Evolutionary conservation across 805 yeast species (phyloP).

Genomic region (Debaryomyces hansenii): DNA sequence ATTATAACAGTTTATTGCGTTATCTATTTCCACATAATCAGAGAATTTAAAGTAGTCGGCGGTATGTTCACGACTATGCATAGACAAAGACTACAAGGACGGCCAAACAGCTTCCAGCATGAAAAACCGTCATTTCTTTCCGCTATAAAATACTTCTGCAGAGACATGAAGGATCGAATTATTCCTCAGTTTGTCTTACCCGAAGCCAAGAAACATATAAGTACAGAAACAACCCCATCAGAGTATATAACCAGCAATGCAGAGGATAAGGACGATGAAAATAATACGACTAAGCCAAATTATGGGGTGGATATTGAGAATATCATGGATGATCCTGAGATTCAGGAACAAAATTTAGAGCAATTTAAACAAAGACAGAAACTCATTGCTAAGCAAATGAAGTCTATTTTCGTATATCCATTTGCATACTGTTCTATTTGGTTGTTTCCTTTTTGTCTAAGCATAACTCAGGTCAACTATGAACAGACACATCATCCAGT

Average conservation of each 20-base stretch:
- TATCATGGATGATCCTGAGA: slow-evolving; percentile 29
- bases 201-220: slow-evolving; percentile 10
- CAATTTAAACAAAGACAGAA: slow-evolving; percentile 63
- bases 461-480: slow-evolving; percentile 54
- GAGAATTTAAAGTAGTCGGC: slow-evolving; percentile 58
- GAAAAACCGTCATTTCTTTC: slow-evolving; percentile 34
- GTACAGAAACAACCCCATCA: slow-evolving; percentile 2
- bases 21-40: slow-evolving; percentile 70
- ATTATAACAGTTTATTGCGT: slow-evolving; percentile 66
- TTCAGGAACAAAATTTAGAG: slow-evolving; percentile 62
- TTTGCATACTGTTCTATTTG: slow-evolving; percentile 76
- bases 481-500: slow-evolving; percentile 51
- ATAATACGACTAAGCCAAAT: slow-evolving; percentile 8
- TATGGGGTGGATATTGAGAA: slow-evolving; percentile 17
- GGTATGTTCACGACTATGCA: slow-evolving; percentile 41
- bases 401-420: slow-evolving; percentile 80
- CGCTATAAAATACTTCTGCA: slow-evolving; percentile 29
- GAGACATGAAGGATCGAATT: slow-evolving; percentile 18
- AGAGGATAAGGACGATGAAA: slow-evolving; percentile 15
- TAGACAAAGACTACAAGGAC: slow-evolving; percentile 8
- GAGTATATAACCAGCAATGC: not conserved
- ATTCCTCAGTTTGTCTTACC: slow-evolving; percentile 32
- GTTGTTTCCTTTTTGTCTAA: slow-evolving; percentile 75
- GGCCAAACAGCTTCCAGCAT: slow-evolving; percentile 1
- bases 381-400: slow-evolving; percentile 74